These are phyloP conservation scores for Penicillium alfredii DNA, from an alignment of 495 filamentous ascomycete species.

Conservation along the genomic window DNA sequence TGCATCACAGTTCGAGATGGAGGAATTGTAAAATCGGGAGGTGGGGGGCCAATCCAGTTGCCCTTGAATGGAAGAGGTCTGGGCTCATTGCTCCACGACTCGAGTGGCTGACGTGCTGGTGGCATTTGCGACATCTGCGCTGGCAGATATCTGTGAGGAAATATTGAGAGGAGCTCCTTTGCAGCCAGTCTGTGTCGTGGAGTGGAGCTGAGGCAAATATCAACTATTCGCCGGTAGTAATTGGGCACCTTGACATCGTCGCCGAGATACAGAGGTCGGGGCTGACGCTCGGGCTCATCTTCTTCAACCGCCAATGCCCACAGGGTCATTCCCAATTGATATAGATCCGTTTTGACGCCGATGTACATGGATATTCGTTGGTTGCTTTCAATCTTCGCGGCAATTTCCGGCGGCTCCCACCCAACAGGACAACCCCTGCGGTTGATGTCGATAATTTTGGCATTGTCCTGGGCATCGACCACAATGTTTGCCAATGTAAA, in stretches of 20 bases:
- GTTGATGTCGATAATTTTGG: constrained; percentile 98
- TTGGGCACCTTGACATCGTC: constrained; percentile 46
- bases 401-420: constrained; percentile 95
- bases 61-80: no score
- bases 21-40: no score
- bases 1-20: not conserved
- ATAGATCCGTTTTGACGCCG: constrained; percentile 94
- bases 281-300: constrained; percentile 81
- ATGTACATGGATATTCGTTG: constrained; percentile 98
- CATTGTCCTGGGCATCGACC: constrained; percentile 75
- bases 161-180: constrained; percentile 49
- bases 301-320: constrained; percentile 85
- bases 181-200: constrained; percentile 52
- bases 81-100: no score
- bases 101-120: no score
- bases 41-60: no score
- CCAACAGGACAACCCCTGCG: constrained; percentile 90
- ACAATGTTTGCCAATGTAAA: constrained; percentile 98
- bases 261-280: constrained; percentile 58
- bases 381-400: constrained; percentile 78
- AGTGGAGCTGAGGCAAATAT: constrained; percentile 49
- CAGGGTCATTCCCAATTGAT: constrained; percentile 93
- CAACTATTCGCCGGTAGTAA: constrained; percentile 55
- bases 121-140: no score
- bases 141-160: constrained; percentile 26